These are phyloP conservation scores for Yarrowia sp. DNA, from an alignment of 805 yeast species.

Conservation along the genomic window DNA sequence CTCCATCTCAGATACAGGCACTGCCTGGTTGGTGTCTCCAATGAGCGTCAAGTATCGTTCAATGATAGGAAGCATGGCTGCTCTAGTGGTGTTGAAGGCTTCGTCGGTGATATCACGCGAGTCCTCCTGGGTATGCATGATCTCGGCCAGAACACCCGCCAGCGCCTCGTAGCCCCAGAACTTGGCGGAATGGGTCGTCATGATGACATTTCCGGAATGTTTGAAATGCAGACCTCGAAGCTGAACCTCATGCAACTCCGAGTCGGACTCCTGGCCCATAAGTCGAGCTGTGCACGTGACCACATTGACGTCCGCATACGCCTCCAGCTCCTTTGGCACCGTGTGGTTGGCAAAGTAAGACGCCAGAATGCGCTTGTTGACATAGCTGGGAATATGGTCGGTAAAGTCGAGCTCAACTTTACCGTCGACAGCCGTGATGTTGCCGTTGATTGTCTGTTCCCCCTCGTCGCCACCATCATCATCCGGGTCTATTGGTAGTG, in stretches of 20 bases:
- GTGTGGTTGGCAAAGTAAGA: slow-evolving; percentile 6
- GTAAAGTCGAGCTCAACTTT: slow-evolving; percentile 29
- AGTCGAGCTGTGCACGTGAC: slow-evolving; percentile 26
- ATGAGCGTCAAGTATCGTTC: slow-evolving; percentile 28
- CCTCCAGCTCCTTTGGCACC: slow-evolving; percentile 18
- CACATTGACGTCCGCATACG: slow-evolving; percentile 27
- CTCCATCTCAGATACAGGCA: slow-evolving; percentile 57
- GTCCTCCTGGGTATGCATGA: slow-evolving; percentile 42
- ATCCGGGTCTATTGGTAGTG: slow-evolving; percentile 12
- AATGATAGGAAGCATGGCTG: slow-evolving; percentile 48
- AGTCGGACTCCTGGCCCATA: slow-evolving; percentile 31
- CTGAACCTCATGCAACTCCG: slow-evolving; percentile 31
- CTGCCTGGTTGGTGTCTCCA: slow-evolving; percentile 53
- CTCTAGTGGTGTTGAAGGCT: slow-evolving; percentile 55
- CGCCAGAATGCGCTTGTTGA: background rate
- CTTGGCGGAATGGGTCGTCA: slow-evolving; percentile 38
- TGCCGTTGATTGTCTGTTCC: background rate
- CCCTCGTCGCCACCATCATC: slow-evolving; percentile 20
- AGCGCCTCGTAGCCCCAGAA: slow-evolving; percentile 38
- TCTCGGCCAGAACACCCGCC: slow-evolving; percentile 46
- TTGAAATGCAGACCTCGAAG: slow-evolving; percentile 41
- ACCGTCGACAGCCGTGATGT: background rate
- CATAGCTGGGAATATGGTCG: slow-evolving; percentile 30
- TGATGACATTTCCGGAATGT: slow-evolving; percentile 38
- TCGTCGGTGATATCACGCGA: background rate